Base-by-base conservation (phyloP, 441 rosid genomes). In the Gossypium laxum region DNA sequence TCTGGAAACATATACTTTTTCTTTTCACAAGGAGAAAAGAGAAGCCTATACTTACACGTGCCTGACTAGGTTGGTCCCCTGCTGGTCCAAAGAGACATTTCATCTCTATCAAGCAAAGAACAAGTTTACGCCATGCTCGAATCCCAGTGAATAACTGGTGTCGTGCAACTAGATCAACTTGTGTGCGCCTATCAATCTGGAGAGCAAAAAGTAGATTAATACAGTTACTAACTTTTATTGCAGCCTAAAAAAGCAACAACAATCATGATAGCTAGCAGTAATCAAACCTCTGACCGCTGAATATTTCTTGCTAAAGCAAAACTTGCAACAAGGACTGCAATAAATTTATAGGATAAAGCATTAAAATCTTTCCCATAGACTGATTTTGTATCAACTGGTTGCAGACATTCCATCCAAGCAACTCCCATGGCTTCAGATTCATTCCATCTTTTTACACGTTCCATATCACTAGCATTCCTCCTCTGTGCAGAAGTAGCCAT, bases 401-500 rank as follows among this genome's bases (percentile, higher is more conserved):
- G 98, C 82, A 95, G 81, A 81, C 99, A 95, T 86, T 95, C 99
- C 92, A 88, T 84, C 99, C 99, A 95, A 47, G 98, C 99, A 80
- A 91, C 88, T 48, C 88, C 92, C 99, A 92, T 95, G 74, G 99
- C 96, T 86, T 95, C 99, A 72, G 91, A 83, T 72, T 68, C 79
- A 82, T 81, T 95, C 99, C 99, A 95, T 83, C 98, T 88, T 74
- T 71, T 83, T 75, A 91, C 93, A 72, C 99, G 98, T 82, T 86
- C 99, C 86, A 82, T 79, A 84, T 95, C 99, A 82, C 92, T 73
- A 65, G 84, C 82, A 86, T 82, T 89, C 79, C 99, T 87, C 77
- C 98, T 85, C 78, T 95, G 98, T 0, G 91, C 95, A 83, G 99
- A 95, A 59, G 99, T 95, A 75, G 99, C 99, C 99, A 95, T 91